Evolutionary conservation across 31 red algal genomes (phyloP).

Genomic region (Asparagopsis taxiformis): DNA sequence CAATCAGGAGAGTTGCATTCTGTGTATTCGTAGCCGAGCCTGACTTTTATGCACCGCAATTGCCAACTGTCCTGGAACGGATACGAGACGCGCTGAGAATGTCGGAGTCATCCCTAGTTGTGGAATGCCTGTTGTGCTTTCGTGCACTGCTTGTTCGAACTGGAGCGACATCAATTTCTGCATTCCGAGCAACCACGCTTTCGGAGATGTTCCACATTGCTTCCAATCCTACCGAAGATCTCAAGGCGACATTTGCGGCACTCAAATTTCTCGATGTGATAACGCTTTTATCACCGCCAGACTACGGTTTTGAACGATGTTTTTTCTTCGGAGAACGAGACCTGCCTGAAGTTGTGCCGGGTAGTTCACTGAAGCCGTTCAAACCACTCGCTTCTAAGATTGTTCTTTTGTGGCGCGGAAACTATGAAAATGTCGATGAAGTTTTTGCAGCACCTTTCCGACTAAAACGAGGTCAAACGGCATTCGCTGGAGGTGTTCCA

Average conservation of each 20-base stretch:
- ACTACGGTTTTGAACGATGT: constrained; percentile 73
- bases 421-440: constrained; percentile 15
- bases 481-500: constrained; percentile 19
- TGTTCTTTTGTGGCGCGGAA: constrained; percentile 28
- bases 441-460: constrained; percentile 51
- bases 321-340: constrained; percentile 70
- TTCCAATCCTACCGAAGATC: constrained; percentile 40
- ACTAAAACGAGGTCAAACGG: constrained; percentile 52
- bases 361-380: constrained; percentile 36
- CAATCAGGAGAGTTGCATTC: constrained; percentile 67
- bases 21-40: constrained; percentile 71
- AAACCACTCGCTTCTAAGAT: constrained; percentile 38
- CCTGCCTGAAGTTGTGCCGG: constrained; percentile 2
- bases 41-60: constrained; percentile 62
- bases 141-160: constrained; percentile 68
- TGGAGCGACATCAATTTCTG: constrained; percentile 67
- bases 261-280: constrained; percentile 77
- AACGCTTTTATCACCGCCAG: constrained; percentile 64
- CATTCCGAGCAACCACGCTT: constrained; percentile 72
- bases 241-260: constrained; percentile 49
- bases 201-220: constrained; percentile 74
- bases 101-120: constrained; percentile 43
- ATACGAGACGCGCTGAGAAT: constrained; percentile 73
- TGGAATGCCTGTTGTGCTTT: constrained; percentile 67
- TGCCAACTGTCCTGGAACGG: constrained; percentile 61